Evolutionary conservation across 75 land plant genomes (phyloP).

Genomic region (Larix kaempferi): DNA sequence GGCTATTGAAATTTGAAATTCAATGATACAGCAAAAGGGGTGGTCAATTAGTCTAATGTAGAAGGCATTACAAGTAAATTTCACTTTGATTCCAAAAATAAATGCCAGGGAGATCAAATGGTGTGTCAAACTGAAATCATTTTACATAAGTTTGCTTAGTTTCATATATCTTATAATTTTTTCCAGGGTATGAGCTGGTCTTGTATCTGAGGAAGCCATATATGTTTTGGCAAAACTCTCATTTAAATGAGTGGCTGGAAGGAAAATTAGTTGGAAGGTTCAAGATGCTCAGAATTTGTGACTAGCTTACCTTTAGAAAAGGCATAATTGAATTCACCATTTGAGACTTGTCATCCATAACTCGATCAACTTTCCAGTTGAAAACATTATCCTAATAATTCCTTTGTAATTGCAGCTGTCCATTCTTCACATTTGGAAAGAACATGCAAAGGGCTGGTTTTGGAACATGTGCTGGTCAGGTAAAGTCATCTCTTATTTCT

Average conservation of each 20-base stretch:
- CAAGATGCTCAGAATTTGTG: too few relatives aligned
- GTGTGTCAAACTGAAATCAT: not conserved
- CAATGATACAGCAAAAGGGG: not conserved
- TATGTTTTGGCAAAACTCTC: not conserved
- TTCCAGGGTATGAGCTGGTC: not conserved
- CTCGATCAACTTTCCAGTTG: not conserved
- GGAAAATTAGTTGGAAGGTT: too few relatives aligned
- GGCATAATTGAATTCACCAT: not conserved
- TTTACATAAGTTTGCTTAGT: not conserved
- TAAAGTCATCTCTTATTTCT: not conserved
- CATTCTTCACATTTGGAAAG: conserved; percentile 79
- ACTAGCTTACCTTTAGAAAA: too few relatives aligned
- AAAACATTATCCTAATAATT: not conserved
- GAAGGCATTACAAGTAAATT: not conserved
- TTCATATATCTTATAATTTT: not conserved
- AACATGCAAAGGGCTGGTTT: conserved; percentile 82
- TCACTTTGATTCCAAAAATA: too few relatives aligned
- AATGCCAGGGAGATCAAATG: too few relatives aligned
- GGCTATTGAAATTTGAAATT: not conserved
- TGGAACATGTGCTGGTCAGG: conserved; percentile 78
- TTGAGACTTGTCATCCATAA: not conserved
- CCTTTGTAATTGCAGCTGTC: conserved; percentile 58
- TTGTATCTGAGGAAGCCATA: too few relatives aligned
- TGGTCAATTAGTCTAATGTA: not conserved
- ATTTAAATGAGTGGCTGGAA: not conserved